Evolutionary conservation across 306 rosid genomes (phyloP), one percentile per base, ranked within the genome.

Genomic region (Cercis canadensis): DNA sequence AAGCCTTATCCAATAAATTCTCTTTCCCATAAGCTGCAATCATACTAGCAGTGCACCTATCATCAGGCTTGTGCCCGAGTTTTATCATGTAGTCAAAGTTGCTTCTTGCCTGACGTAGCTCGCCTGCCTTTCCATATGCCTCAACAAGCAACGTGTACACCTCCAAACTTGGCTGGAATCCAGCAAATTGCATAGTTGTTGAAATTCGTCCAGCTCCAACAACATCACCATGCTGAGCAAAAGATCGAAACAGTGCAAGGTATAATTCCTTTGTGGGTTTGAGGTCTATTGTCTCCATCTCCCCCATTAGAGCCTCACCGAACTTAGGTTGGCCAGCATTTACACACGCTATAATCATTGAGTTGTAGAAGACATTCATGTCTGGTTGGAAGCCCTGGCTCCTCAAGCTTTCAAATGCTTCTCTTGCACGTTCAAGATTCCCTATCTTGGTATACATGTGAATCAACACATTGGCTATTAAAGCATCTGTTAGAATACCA

Each of bases 341-440:
- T 59, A 78, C 77, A 72, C 24, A 83, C 2, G 81, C 81, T 82
- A 78, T 68, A 61, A 83, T 78, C 86, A 86, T 86, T 4, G 80
- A 75, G 39, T 65, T 44, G 72, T 75, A 86, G 57, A 65, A n/a
- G n/a, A n/a, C 63, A 73, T 80, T 75, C 16, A 54, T 37, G 70
- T 86, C 90, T 34, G 82, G 88, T 56, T 37, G 78, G 78, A 80
- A 86, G 39, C 90, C 90, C 15, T 80, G 72, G 61, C 88, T n/a
- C n/a, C n/a, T n/a, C n/a, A n/a, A n/a, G n/a, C n/a, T n/a, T n/a
- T n/a, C n/a, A n/a, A n/a, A n/a, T n/a, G n/a, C n/a, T n/a, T n/a
- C n/a, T n/a, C n/a, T n/a, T n/a, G n/a, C n/a, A n/a, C n/a, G n/a
- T n/a, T n/a, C n/a, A n/a, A n/a, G n/a, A n/a, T n/a, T n/a, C n/a